A percentile compares a stretch with the other conserved stretches of the same genome.
Conservation (phyloP, 1,284 basidiomycete genomes). For the Agroathelia rolfsii region DNA sequence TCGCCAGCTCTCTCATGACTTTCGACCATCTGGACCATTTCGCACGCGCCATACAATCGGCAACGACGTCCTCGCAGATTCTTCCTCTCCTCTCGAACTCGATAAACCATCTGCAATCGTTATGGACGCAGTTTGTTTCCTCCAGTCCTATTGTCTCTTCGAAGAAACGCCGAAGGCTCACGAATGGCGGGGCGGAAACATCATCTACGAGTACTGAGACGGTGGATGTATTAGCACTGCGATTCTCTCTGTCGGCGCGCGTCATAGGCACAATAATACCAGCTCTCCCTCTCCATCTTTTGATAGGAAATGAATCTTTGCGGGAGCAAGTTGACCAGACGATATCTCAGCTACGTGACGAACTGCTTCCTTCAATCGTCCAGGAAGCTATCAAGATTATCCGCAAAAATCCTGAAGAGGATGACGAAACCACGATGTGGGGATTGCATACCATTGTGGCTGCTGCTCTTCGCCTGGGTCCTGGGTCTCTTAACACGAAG, state of each 20-base stretch:
- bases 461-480: constrained; percentile 29
- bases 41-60: too few species aligned
- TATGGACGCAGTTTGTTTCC: too few species aligned
- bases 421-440: constrained; percentile 22
- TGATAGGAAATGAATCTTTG: constrained; percentile 18
- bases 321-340: constrained; percentile 16
- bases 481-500: too few species aligned
- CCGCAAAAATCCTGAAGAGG: constrained; percentile 15
- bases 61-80: too few species aligned
- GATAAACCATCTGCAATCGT: too few species aligned
- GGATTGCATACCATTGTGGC: constrained; percentile 31
- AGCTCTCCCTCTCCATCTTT: constrained; percentile 26
- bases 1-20: constrained; percentile 34
- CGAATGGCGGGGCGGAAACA: too few species aligned
- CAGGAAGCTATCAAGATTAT: constrained; percentile 21
- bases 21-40: constrained; percentile 37
- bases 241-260: constrained; percentile 26
- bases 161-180: too few species aligned
- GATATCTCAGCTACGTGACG: constrained; percentile 15
- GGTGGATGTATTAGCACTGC: constrained; percentile 17
- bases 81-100: too few species aligned
- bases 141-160: too few species aligned
- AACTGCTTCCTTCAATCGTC: constrained; percentile 17
- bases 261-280: constrained; percentile 28
- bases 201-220: too few species aligned